These are phyloP conservation scores for Chytridium lagenaria DNA, from an alignment of 371 early-diverging fungal genomes.

Conservation along the genomic window DNA sequence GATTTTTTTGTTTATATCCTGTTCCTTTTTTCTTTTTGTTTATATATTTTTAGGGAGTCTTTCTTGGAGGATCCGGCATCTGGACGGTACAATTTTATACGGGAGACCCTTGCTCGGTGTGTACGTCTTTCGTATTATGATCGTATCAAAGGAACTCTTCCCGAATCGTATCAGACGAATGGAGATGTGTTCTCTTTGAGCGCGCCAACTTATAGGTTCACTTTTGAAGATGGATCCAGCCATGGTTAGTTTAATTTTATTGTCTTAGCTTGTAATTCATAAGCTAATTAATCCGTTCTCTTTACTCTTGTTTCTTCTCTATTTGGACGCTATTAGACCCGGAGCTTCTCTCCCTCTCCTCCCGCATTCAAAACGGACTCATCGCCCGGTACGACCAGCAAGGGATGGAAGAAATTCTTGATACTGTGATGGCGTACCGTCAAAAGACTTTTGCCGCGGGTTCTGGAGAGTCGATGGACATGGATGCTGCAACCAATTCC, in stretches of 20 bases:
- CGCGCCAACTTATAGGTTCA: conserved; percentile 74
- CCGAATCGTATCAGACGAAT: conserved; percentile 62
- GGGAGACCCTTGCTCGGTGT: conserved; percentile 77
- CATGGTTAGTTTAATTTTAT: no score
- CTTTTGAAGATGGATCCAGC: no score
- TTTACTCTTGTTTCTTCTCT: neutral
- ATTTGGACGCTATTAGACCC: conserved; percentile 1
- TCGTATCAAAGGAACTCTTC: conserved; percentile 78
- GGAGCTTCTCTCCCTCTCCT: conserved; percentile 14
- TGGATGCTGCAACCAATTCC: conserved; percentile 13
- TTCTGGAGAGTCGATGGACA: conserved; percentile 6
- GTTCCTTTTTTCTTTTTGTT: neutral
- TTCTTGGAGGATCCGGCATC: conserved; percentile 37
- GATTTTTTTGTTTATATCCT: neutral
- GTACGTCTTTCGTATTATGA: conserved; percentile 83
- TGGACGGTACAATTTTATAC: conserved; percentile 64
- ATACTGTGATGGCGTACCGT: conserved; percentile 13
- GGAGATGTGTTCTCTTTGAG: conserved; percentile 61
- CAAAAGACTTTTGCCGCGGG: conserved; percentile 1
- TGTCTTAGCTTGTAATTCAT: no score
- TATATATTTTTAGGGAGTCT: conserved; percentile 32
- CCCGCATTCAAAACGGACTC: conserved; percentile 6
- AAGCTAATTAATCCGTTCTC: no score
- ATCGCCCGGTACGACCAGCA: conserved; percentile 8
- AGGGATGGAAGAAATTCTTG: conserved; percentile 8